These are phyloP conservation scores for Glycine latifolia DNA, from an alignment of 306 rosid genomes.

Conservation along the genomic window DNA sequence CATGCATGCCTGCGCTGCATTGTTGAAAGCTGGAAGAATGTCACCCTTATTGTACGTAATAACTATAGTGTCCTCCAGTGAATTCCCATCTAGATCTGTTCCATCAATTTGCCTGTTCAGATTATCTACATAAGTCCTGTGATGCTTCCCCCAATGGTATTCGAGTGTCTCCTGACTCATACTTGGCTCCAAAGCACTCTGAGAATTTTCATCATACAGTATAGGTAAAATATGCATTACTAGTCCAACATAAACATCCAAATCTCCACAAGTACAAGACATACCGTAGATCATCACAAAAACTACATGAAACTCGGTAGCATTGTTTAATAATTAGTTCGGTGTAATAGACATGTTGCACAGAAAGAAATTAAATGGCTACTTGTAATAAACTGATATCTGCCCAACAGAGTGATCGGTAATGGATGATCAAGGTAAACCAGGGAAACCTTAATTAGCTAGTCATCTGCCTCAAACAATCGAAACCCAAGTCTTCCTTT, in stretches of 20 bases:
- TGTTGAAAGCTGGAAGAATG: conserved; percentile 82
- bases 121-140: conserved; percentile 82
- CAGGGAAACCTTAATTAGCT: not conserved
- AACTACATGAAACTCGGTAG: not conserved
- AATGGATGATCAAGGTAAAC: conserved; percentile 2
- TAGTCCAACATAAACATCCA: conserved; percentile 21
- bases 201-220: conserved; percentile 37
- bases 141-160: conserved; percentile 97
- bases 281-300: conserved; percentile 11
- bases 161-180: conserved; percentile 85
- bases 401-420: conserved; percentile 27
- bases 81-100: conserved; percentile 70
- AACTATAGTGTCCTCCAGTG: conserved; percentile 66
- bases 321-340: conserved; percentile 22
- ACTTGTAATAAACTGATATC: conserved; percentile 15
- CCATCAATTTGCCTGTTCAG: conserved; percentile 83
- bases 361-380: conserved; percentile 22
- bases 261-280: conserved; percentile 12
- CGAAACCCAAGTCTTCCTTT: conserved; percentile 18
- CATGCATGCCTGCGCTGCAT: conserved; percentile 80
- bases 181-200: conserved; percentile 91
- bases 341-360: not conserved
- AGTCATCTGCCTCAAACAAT: conserved; percentile 1
- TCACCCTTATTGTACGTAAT: conserved; percentile 77
- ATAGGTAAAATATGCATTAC: conserved; percentile 10